phyloP scores from a whole-genome alignment of 176 grass and related monocot genomes.

The Saccharum spontaneum region DNA sequence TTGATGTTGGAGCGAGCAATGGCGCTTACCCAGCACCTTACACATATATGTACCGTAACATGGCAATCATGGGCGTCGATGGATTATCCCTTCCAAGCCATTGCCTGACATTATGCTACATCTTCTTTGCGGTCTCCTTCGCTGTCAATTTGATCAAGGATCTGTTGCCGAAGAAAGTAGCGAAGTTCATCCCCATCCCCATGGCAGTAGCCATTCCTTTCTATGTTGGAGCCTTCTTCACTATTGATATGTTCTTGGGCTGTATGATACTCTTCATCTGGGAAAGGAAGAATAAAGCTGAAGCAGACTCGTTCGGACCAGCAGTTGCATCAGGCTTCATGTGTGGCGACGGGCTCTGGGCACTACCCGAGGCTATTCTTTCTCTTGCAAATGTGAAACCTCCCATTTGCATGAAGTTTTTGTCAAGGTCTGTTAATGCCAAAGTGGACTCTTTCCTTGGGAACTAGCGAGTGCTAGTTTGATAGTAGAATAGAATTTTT shows the following conservation, averaged over 20 bases:
- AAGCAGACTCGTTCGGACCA: slow-evolving; percentile 38
- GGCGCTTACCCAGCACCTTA: slow-evolving; percentile 58
- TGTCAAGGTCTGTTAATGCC: slow-evolving; percentile 47
- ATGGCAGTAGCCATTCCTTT: slow-evolving; percentile 68
- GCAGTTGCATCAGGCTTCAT: slow-evolving; percentile 58
- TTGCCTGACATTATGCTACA: slow-evolving; percentile 51
- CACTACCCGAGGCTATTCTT: slow-evolving; percentile 53
- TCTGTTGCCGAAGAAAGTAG: slow-evolving; percentile 31
- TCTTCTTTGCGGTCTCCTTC: slow-evolving; percentile 37
- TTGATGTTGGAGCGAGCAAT: slow-evolving; percentile 34
- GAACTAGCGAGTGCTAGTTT: slow-evolving; percentile 1
- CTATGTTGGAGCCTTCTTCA: slow-evolving; percentile 55
- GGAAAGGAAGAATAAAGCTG: slow-evolving; percentile 47
- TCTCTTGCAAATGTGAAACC: slow-evolving; percentile 54
- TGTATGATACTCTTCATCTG: slow-evolving; percentile 46
- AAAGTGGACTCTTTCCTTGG: slow-evolving; percentile 52
- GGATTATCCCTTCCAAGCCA: slow-evolving; percentile 50
- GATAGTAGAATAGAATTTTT: background rate
- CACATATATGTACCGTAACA: slow-evolving; percentile 58
- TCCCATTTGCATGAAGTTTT: slow-evolving; percentile 73
- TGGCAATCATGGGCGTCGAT: slow-evolving; percentile 55
- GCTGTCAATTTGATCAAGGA: slow-evolving; percentile 48
- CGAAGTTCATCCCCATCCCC: slow-evolving; percentile 47
- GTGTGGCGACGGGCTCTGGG: slow-evolving; percentile 60
- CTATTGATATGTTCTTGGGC: slow-evolving; percentile 64